phyloP scores from a whole-genome alignment of 495 filamentous ascomycete genomes.

The Podospora pseudocomata region DNA sequence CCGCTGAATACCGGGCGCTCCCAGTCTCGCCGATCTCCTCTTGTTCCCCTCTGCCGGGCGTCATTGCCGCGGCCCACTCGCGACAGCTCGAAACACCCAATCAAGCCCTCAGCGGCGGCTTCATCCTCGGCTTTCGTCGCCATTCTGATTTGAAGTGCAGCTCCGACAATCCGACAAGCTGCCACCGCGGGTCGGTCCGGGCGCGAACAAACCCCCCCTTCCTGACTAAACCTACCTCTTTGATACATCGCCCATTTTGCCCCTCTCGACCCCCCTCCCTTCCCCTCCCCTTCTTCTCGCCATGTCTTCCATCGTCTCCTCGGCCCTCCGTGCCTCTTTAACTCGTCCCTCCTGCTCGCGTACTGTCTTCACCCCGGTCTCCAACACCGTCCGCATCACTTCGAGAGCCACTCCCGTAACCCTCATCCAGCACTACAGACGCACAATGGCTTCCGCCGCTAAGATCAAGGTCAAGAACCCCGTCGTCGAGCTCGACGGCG shows the following conservation, averaged over 20 bases:
- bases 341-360: slow-evolving; percentile 27
- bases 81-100: slow-evolving; percentile 14
- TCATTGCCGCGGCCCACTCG: slow-evolving; percentile 25
- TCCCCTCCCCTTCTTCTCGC: slow-evolving; percentile 18
- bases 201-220: slow-evolving; percentile 13
- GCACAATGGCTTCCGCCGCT: slow-evolving; percentile 39
- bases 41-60: slow-evolving; percentile 21
- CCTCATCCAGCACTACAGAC: slow-evolving; percentile 31
- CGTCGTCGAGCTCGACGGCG: slow-evolving; percentile 93
- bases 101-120: slow-evolving; percentile 14
- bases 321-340: slow-evolving; percentile 30
- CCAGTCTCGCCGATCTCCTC: background rate
- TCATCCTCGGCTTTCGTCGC: slow-evolving; percentile 30
- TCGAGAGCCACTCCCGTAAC: slow-evolving; percentile 24
- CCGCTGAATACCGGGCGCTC: slow-evolving; percentile 20
- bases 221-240: slow-evolving; percentile 14
- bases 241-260: slow-evolving; percentile 14
- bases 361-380: slow-evolving; percentile 15
- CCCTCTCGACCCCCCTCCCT: slow-evolving; percentile 14
- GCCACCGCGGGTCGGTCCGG: slow-evolving; percentile 27
- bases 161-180: slow-evolving; percentile 18
- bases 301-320: slow-evolving; percentile 31
- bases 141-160: slow-evolving; percentile 19
- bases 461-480: slow-evolving; percentile 99
- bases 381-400: slow-evolving; percentile 16